Percentiles rank a stretch among this genome's conserved stretches.
phyloP scores from a whole-genome alignment of 2,329 filamentous ascomycete species.

The Fusarium nelsonii region DNA sequence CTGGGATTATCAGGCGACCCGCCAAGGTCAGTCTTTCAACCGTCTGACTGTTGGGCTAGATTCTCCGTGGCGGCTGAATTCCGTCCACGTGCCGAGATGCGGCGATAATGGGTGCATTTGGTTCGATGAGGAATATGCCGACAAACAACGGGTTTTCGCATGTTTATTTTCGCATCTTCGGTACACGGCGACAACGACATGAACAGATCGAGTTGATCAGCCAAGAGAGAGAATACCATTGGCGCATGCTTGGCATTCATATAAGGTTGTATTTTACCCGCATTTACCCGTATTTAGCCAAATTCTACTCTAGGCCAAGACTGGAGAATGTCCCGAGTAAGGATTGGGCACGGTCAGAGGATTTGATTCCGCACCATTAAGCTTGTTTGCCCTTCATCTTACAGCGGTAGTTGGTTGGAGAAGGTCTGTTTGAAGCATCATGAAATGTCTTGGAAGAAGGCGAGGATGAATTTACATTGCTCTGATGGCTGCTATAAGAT shows the following conservation, averaged over 20 bases:
- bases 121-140: background rate
- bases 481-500: background rate
- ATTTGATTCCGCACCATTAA: background rate
- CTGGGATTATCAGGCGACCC: constrained; percentile 22
- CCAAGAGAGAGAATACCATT: background rate
- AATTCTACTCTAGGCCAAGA: constrained; percentile 15
- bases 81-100: background rate
- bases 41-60: background rate
- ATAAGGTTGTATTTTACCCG: constrained; percentile 29
- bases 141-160: background rate
- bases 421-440: background rate
- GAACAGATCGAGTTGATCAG: background rate
- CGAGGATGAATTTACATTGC: background rate
- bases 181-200: background rate
- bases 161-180: background rate
- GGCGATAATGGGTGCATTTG: background rate
- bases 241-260: constrained; percentile 14
- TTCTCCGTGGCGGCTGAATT: constrained; percentile 5
- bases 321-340: constrained; percentile 19
- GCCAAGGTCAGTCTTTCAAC: background rate
- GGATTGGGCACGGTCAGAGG: background rate
- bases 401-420: background rate
- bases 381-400: background rate
- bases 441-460: background rate
- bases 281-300: constrained; percentile 35